These are phyloP conservation scores for Alternaria consortialis DNA, from an alignment of 2,329 filamentous ascomycete genomes.

Conservation along the genomic window DNA sequence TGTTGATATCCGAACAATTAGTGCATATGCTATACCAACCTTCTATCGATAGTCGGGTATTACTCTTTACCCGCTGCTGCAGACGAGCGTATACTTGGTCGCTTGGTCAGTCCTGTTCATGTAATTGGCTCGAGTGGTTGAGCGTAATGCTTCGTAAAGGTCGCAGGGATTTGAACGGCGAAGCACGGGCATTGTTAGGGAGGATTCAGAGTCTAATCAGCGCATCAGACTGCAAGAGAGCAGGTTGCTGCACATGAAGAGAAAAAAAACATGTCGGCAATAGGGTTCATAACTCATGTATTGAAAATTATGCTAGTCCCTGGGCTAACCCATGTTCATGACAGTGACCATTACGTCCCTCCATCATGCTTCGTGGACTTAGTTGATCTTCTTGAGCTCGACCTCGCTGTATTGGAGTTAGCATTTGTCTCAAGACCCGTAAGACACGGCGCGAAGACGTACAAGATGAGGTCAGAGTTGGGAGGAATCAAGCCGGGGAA, in stretches of 20 bases:
- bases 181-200: background rate
- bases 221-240: background rate
- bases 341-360: background rate
- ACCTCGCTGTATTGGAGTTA: constrained; percentile 35
- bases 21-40: no score
- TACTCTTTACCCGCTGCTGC: no score
- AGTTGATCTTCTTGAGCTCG: constrained; percentile 49
- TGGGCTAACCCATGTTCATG: background rate
- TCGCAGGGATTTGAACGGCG: no score
- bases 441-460: constrained; percentile 54
- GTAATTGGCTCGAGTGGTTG: background rate
- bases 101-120: background rate
- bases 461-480: constrained; percentile 81
- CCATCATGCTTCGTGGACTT: constrained; percentile 5
- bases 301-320: constrained; percentile 1
- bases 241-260: background rate
- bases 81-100: no score
- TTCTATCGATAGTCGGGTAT: no score
- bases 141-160: background rate
- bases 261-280: background rate
- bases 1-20: no score
- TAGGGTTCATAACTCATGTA: background rate
- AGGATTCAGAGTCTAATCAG: background rate
- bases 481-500: constrained; percentile 80
- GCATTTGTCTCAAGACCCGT: background rate